A percentile compares a stretch with the other conserved stretches of the same genome.
These are phyloP conservation scores for Ottelia alismoides DNA, from an alignment of 106 monocot species.

Conservation along the genomic window DNA sequence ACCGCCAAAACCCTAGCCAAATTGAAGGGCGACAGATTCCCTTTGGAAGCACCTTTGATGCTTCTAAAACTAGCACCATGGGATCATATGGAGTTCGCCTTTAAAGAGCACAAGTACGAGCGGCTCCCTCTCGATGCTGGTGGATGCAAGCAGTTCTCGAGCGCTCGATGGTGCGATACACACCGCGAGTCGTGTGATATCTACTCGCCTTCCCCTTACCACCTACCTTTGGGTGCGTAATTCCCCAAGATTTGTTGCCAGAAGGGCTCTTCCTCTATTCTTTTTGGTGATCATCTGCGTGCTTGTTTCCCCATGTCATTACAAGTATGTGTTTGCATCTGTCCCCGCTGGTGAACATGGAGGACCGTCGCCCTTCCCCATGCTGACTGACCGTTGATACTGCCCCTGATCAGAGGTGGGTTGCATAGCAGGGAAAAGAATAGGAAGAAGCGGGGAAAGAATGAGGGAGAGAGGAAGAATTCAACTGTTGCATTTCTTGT, in stretches of 20 bases:
- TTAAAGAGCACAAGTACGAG: conserved; percentile 62
- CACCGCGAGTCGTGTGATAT: conserved; percentile 43
- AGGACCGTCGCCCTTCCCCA: too few relatives aligned
- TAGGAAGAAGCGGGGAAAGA: too few relatives aligned
- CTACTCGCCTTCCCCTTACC: conserved; percentile 43
- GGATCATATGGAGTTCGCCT: conserved; percentile 57
- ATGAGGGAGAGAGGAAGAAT: too few relatives aligned
- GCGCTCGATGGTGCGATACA: conserved; percentile 53
- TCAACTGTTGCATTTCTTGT: too few relatives aligned
- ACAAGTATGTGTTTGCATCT: conserved; percentile 39
- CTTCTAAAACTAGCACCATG: conserved; percentile 64
- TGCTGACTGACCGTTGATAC: too few relatives aligned
- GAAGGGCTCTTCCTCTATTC: neutral
- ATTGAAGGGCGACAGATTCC: conserved; percentile 34
- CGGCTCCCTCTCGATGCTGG: conserved; percentile 7
- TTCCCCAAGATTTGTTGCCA: neutral
- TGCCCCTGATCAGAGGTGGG: too few relatives aligned
- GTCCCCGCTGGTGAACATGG: too few relatives aligned
- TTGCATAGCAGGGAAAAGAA: too few relatives aligned
- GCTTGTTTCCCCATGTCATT: conserved; percentile 25
- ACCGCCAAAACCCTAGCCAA: neutral
- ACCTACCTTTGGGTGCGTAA: conserved; percentile 29
- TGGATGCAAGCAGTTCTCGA: conserved; percentile 2
- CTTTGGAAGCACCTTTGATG: conserved; percentile 41
- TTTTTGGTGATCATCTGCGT: neutral